Conservation (phyloP, 2,329 filamentous ascomycete species). For the Penicillium digitatum region DNA sequence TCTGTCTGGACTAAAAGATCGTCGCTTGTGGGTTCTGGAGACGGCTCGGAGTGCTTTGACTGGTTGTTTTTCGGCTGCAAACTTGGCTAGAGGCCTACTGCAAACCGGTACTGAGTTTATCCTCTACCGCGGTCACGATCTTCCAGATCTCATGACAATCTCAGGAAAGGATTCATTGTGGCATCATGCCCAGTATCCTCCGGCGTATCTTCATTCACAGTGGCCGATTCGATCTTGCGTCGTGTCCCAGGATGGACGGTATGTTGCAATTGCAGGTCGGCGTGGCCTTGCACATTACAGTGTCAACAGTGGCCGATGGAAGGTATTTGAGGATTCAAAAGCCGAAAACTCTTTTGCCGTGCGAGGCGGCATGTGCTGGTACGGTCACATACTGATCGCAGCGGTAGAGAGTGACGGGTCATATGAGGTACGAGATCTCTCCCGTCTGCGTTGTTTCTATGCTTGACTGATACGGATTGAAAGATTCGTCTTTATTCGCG, state of each 20-base stretch:
- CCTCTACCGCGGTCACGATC: conserved; percentile 88
- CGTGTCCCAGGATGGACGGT: conserved; percentile 86
- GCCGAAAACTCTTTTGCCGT: conserved; percentile 90
- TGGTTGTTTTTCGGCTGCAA: conserved; percentile 85
- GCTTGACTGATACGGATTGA: conserved; percentile 15
- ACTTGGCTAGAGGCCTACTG: conserved; percentile 81
- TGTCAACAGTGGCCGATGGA: conserved; percentile 90
- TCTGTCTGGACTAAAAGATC: conserved; percentile 65
- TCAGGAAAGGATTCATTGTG: conserved; percentile 91
- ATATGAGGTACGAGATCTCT: conserved; percentile 57
- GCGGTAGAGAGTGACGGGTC: conserved; percentile 81
- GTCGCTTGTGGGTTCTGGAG: conserved; percentile 80
- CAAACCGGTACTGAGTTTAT: conserved; percentile 86
- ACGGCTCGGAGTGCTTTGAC: conserved; percentile 92
- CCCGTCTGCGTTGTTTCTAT: not conserved
- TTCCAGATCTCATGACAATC: conserved; percentile 84
- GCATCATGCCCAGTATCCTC: conserved; percentile 85
- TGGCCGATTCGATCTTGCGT: conserved; percentile 89
- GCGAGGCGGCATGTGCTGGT: conserved; percentile 97
- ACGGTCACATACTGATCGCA: conserved; percentile 89
- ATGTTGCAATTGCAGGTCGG: conserved; percentile 91
- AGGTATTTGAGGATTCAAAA: conserved; percentile 76
- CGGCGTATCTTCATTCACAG: conserved; percentile 79
- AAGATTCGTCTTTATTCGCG: conserved; percentile 86
- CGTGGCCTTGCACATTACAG: conserved; percentile 94